phyloP scores from a whole-genome alignment of 768 basidiomycete species.

The Xerocomellus intermedius region DNA sequence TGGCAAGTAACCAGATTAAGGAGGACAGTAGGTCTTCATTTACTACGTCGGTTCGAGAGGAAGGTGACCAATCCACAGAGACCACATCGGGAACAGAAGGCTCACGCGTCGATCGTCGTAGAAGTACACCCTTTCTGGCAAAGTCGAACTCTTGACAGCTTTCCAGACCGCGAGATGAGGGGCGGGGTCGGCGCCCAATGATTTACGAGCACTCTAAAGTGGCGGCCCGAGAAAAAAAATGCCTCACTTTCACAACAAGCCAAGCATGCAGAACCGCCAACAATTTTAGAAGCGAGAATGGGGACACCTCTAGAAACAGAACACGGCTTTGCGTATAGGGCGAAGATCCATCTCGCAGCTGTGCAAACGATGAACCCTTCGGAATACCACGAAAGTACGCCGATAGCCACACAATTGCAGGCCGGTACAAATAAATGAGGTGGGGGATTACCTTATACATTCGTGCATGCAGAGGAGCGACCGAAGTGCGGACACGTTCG shows the following conservation, averaged over 20 bases:
- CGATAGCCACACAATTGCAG: constrained; percentile 3
- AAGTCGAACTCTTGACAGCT: constrained; percentile 21
- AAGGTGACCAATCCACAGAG: constrained; percentile 10
- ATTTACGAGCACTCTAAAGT: constrained; percentile 1
- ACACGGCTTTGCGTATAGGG: constrained; percentile 11
- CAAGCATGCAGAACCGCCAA: background rate
- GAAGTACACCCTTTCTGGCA: constrained; percentile 21
- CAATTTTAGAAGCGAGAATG: background rate
- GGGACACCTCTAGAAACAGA: constrained; percentile 7
- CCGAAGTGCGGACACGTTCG: constrained; percentile 12
- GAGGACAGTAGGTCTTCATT: constrained; percentile 4
- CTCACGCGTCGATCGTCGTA: constrained; percentile 27
- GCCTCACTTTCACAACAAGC: background rate
- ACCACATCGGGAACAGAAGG: constrained; percentile 26
- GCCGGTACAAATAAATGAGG: constrained; percentile 4
- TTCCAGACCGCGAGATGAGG: constrained; percentile 14
- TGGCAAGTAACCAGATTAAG: constrained; percentile 2
- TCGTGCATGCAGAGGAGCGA: constrained; percentile 9
- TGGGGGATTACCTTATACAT: constrained; percentile 9
- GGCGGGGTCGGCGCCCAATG: background rate
- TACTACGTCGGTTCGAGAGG: constrained; percentile 15
- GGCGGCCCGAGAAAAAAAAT: background rate
- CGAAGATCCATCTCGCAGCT: constrained; percentile 27
- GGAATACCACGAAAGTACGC: constrained; percentile 6
- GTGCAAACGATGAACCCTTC: constrained; percentile 16